Evolutionary conservation across 805 yeast genomes (phyloP).

Genomic region (Myxozyma kluyveri): DNA sequence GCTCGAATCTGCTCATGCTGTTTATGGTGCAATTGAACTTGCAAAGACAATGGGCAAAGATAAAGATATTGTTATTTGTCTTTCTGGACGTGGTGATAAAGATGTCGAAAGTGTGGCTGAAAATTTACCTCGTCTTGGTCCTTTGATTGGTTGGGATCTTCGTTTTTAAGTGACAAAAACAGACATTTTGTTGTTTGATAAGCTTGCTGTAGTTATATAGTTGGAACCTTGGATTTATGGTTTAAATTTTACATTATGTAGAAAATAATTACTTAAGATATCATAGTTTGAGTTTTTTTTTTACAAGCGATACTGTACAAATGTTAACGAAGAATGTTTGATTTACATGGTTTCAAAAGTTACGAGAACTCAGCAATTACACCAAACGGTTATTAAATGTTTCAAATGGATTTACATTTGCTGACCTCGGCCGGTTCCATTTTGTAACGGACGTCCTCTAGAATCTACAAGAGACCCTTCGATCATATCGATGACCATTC

Average conservation of each 20-base stretch:
- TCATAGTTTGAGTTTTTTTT: too few species aligned
- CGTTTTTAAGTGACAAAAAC: slow-evolving; percentile 71
- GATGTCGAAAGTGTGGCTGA: slow-evolving; percentile 98
- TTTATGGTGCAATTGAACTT: slow-evolving; percentile 81
- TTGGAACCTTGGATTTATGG: not conserved
- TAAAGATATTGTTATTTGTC: slow-evolving; percentile 78
- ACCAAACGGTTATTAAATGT: too few species aligned
- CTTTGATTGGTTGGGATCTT: slow-evolving; percentile 91
- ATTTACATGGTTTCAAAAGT: too few species aligned
- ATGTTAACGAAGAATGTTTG: too few species aligned
- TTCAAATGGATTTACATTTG: too few species aligned
- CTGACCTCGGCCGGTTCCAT: slow-evolving; percentile 11
- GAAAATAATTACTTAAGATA: too few species aligned
- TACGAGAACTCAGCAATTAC: too few species aligned
- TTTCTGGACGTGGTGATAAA: slow-evolving; percentile 98
- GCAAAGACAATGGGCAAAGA: slow-evolving; percentile 82
- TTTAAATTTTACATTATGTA: not conserved
- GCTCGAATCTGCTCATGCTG: slow-evolving; percentile 94
- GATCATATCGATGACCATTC: slow-evolving; percentile 21
- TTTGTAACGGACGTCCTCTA: slow-evolving; percentile 23
- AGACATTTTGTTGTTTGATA: too few species aligned
- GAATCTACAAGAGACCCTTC: slow-evolving; percentile 19
- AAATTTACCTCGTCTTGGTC: slow-evolving; percentile 83
- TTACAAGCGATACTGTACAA: too few species aligned
- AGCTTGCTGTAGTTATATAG: not conserved